Evolutionary conservation across 1,284 basidiomycete genomes (phyloP).

Genomic region (Puccinia polysora): DNA sequence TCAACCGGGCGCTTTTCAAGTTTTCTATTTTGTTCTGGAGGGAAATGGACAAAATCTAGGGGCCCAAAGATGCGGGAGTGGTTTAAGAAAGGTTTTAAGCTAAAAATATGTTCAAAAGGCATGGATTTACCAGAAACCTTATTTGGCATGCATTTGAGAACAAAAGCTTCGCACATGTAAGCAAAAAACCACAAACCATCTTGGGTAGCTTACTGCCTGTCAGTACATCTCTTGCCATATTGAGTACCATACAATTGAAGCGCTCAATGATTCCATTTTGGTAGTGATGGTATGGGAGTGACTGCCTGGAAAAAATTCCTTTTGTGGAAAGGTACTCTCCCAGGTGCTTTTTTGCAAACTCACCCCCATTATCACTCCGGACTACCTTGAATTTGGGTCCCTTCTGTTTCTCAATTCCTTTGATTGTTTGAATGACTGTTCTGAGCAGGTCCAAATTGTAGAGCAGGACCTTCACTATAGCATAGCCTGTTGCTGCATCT

Average conservation of each 20-base stretch:
- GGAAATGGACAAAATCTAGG: background rate
- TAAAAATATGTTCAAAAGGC: background rate
- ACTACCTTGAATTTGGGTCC: no score
- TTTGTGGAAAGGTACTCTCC: no score
- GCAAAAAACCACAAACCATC: conserved; percentile 5
- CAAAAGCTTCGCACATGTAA: background rate
- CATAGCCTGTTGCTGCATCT: no score
- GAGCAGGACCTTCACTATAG: no score
- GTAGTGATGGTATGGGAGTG: no score
- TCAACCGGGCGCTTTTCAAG: background rate
- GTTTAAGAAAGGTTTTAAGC: background rate
- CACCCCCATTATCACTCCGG: no score
- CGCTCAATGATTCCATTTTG: no score
- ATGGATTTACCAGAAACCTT: background rate
- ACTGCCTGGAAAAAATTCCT: no score
- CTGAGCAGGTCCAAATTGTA: no score
- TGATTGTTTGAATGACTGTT: no score
- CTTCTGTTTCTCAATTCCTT: no score
- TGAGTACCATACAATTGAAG: background rate
- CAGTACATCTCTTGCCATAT: conserved; percentile 1
- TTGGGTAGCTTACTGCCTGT: background rate
- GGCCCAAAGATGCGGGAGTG: background rate
- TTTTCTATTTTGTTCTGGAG: background rate
- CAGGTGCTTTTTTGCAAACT: no score
- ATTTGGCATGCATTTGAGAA: conserved; percentile 7